phyloP scores from a whole-genome alignment of 495 filamentous ascomycete species.

The Trichoderma gamsii region DNA sequence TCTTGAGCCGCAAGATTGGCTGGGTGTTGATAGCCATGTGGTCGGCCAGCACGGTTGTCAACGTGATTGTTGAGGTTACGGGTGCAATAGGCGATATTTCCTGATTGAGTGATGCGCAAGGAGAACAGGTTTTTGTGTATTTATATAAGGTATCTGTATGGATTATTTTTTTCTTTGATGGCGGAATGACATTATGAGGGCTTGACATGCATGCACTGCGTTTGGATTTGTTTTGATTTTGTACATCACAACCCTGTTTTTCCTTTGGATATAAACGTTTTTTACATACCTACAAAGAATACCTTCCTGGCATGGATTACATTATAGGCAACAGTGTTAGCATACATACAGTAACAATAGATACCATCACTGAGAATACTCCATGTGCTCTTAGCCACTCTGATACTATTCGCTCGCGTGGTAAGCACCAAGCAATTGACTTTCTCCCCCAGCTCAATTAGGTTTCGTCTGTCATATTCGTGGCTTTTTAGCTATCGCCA shows the following conservation, averaged over 20 bases:
- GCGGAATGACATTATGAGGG: neutral
- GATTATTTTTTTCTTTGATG: neutral
- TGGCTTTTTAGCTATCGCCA: too few species aligned
- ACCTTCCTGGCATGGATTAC: neutral
- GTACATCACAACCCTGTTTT: neutral
- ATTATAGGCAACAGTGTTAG: neutral
- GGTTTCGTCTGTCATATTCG: too few species aligned
- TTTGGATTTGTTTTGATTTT: neutral
- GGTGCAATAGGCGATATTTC: slow-evolving; percentile 41
- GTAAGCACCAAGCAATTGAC: too few species aligned
- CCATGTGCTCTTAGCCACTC: too few species aligned
- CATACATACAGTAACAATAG: neutral
- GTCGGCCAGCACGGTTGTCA: slow-evolving; percentile 74
- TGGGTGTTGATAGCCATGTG: slow-evolving; percentile 79
- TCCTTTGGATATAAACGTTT: neutral
- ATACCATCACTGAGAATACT: too few species aligned
- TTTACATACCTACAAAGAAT: neutral
- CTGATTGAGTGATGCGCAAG: slow-evolving; percentile 12
- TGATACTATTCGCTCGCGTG: too few species aligned
- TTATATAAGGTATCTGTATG: neutral
- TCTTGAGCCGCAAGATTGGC: slow-evolving; percentile 79
- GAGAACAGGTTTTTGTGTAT: neutral
- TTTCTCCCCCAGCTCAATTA: too few species aligned
- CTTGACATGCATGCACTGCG: neutral
- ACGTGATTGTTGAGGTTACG: slow-evolving; percentile 75